Evolutionary conservation across 2,329 filamentous ascomycete genomes (phyloP).

Genomic region (Hymenoscyphus scutula): DNA sequence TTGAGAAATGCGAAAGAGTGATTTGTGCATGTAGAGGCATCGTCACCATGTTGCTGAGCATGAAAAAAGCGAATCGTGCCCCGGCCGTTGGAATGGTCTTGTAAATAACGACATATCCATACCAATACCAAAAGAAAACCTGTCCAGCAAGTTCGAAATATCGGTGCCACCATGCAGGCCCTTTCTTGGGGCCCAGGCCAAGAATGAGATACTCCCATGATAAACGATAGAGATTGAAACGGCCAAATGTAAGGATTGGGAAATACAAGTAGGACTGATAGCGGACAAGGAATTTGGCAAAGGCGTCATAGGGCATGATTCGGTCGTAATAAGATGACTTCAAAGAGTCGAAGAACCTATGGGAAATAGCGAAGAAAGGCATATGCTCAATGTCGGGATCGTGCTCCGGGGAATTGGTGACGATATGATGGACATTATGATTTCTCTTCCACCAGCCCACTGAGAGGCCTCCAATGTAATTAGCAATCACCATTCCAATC

Average conservation of each 20-base stretch:
- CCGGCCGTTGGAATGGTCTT: conserved; percentile 65
- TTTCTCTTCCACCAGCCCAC: conserved; percentile 96
- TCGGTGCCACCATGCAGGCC: conserved; percentile 78
- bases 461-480: conserved; percentile 85
- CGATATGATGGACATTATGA: conserved; percentile 95
- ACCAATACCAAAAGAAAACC: conserved; percentile 82
- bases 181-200: conserved; percentile 68
- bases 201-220: conserved; percentile 76
- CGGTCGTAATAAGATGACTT: conserved; percentile 81
- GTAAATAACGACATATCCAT: conserved; percentile 79
- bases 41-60: conserved; percentile 77
- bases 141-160: conserved; percentile 77
- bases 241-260: conserved; percentile 72
- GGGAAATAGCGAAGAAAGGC: conserved; percentile 84
- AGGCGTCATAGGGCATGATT: conserved; percentile 72
- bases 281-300: conserved; percentile 68
- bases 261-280: conserved; percentile 84
- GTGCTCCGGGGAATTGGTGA: conserved; percentile 93
- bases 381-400: conserved; percentile 93
- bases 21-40: conserved; percentile 86
- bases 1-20: conserved; percentile 87
- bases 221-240: conserved; percentile 83
- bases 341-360: conserved; percentile 71
- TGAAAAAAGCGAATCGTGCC: conserved; percentile 69
- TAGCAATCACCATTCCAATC: conserved; percentile 86